Percentiles rank a stretch among this genome's conserved stretches.
These are phyloP conservation scores for Stenogyne calaminthoides DNA, from an alignment of 305 asterid genomes.

Conservation along the genomic window DNA sequence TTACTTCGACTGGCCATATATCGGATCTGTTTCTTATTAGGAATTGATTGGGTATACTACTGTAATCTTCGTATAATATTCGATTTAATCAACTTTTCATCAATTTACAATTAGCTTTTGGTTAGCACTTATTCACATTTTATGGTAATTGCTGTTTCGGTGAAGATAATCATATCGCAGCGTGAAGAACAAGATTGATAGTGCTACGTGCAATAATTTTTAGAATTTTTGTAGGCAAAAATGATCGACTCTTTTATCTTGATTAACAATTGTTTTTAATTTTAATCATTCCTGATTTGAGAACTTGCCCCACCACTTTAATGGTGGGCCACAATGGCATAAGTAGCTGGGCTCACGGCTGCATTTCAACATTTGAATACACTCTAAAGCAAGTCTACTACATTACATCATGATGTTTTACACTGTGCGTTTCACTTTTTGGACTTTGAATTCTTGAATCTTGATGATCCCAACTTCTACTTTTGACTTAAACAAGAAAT, in stretches of 20 bases:
- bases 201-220: constrained; percentile 33
- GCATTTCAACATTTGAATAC: constrained; percentile 23
- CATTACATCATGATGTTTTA: constrained; percentile 23
- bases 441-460: constrained; percentile 21
- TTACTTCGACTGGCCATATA: not conserved
- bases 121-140: too few species aligned
- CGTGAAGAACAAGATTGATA: constrained; percentile 12
- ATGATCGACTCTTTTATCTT: constrained; percentile 4
- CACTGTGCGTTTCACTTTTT: constrained; percentile 24
- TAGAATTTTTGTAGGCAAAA: not conserved
- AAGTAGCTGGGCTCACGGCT: too few species aligned
- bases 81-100: not conserved
- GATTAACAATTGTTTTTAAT: not conserved
- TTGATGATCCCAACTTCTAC: constrained; percentile 18
- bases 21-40: not conserved
- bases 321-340: constrained; percentile 41
- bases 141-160: not conserved
- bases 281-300: constrained; percentile 19
- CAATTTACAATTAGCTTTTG: too few species aligned
- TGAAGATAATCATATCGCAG: not conserved
- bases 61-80: not conserved
- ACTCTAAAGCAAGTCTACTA: constrained; percentile 16
- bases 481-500: constrained; percentile 5
- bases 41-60: not conserved
- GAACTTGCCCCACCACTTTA: constrained; percentile 21